phyloP scores from a whole-genome alignment of 2,329 filamentous ascomycete genomes.

The Chrysosporium keratinophilum region DNA sequence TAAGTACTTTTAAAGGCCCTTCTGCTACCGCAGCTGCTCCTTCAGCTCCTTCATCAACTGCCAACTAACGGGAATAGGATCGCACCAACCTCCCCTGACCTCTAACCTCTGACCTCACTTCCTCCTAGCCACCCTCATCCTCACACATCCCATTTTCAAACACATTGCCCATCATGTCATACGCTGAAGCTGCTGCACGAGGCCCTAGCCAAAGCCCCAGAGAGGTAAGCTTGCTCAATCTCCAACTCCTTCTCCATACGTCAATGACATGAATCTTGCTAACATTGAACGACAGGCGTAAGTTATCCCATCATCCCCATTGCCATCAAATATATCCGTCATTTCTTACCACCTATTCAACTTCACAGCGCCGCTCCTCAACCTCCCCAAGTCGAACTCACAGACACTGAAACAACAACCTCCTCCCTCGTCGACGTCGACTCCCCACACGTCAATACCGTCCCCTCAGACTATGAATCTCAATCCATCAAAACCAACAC shows the following conservation, averaged over 20 bases:
- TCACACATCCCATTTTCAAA: not conserved
- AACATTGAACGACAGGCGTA: slow-evolving; percentile 26
- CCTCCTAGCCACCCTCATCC: too few species aligned
- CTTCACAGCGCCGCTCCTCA: slow-evolving; percentile 34
- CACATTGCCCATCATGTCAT: slow-evolving; percentile 32
- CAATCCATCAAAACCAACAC: slow-evolving; percentile 38
- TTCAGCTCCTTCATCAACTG: too few species aligned
- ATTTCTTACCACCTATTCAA: not conserved
- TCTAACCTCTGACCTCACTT: too few species aligned
- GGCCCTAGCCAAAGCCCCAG: slow-evolving; percentile 39
- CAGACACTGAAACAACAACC: slow-evolving; percentile 32
- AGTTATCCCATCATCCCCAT: slow-evolving; percentile 18
- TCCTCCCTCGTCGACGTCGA: slow-evolving; percentile 40
- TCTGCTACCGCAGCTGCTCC: too few species aligned
- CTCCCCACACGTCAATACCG: slow-evolving; percentile 36
- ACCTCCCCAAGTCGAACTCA: slow-evolving; percentile 30
- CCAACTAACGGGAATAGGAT: too few species aligned
- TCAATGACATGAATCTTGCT: not conserved
- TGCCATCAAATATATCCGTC: not conserved
- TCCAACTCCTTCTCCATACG: not conserved
- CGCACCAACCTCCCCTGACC: too few species aligned
- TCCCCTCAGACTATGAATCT: slow-evolving; percentile 34
- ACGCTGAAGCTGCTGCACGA: slow-evolving; percentile 40
- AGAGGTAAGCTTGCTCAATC: slow-evolving; percentile 31
- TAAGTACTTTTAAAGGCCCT: too few species aligned